Evolutionary conservation across 2,329 filamentous ascomycete species (phyloP).

Genomic region (Beauveria scarabaeidicola): DNA sequence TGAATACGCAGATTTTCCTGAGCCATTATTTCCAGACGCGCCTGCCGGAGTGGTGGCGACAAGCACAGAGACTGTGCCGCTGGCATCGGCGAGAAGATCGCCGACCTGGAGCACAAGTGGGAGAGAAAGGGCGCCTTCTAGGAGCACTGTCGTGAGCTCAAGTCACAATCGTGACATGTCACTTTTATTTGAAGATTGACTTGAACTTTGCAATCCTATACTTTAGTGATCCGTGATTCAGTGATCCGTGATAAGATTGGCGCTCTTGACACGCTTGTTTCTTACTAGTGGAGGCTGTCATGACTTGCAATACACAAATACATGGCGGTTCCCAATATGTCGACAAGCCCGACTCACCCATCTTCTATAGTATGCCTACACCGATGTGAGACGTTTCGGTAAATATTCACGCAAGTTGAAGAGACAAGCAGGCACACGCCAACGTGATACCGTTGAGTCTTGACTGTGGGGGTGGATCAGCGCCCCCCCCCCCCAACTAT

Average conservation of each 20-base stretch:
- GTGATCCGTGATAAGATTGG: too few species aligned
- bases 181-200: not conserved
- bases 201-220: too few species aligned
- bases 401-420: too few species aligned
- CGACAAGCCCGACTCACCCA: too few species aligned
- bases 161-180: conserved; percentile 9
- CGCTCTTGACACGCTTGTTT: too few species aligned
- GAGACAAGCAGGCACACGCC: too few species aligned
- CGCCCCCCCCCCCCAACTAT: not conserved
- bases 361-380: too few species aligned
- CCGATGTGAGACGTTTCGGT: too few species aligned
- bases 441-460: not conserved
- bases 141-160: not conserved
- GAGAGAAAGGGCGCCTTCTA: not conserved
- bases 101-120: not conserved
- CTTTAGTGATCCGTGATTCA: too few species aligned
- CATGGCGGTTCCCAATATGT: too few species aligned
- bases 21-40: not conserved
- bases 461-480: not conserved
- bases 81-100: not conserved
- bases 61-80: not conserved
- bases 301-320: too few species aligned
- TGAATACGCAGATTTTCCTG: conserved; percentile 5
- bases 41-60: not conserved
- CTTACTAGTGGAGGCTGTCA: too few species aligned